These are phyloP conservation scores for Chenopodium quinoa DNA, from an alignment of 148 eudicot species.

Conservation along the genomic window DNA sequence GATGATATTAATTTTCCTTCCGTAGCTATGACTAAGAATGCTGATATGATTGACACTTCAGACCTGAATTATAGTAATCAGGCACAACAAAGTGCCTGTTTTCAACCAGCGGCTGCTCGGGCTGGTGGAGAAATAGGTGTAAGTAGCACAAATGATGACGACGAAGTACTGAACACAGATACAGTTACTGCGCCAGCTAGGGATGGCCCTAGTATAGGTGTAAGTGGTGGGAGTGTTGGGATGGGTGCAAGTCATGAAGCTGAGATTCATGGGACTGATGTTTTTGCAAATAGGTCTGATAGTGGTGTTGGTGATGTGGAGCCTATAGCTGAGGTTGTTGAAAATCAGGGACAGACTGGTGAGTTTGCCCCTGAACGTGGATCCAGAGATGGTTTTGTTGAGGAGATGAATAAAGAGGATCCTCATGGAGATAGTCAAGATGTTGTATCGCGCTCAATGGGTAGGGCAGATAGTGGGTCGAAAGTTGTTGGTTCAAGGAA, in stretches of 20 bases:
- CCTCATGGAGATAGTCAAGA: constrained; percentile 96
- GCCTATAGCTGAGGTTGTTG: constrained; percentile 83
- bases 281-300: constrained; percentile 75
- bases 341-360: constrained; percentile 91
- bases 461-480: constrained; percentile 92
- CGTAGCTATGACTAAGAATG: constrained; percentile 43
- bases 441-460: constrained; percentile 68
- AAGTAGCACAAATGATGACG: constrained; percentile 93
- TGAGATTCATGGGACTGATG: constrained; percentile 89
- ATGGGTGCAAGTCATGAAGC: constrained; percentile 99
- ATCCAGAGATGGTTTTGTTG: constrained; percentile 72
- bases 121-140: constrained; percentile 82
- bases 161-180: constrained; percentile 91
- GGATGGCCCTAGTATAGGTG: constrained; percentile 83
- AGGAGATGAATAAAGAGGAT: constrained; percentile 79
- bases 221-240: constrained; percentile 98
- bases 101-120: constrained; percentile 56
- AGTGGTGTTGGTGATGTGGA: constrained; percentile 94
- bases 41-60: constrained; percentile 69
- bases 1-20: constrained; percentile 74
- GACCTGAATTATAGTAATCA: constrained; percentile 84
- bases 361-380: constrained; percentile 76
- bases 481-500: constrained; percentile 84
- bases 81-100: constrained; percentile 89
- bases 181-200: constrained; percentile 72